Base-by-base conservation (phyloP, 352 stramenopile species). In the Phytophthora citricola region DNA sequence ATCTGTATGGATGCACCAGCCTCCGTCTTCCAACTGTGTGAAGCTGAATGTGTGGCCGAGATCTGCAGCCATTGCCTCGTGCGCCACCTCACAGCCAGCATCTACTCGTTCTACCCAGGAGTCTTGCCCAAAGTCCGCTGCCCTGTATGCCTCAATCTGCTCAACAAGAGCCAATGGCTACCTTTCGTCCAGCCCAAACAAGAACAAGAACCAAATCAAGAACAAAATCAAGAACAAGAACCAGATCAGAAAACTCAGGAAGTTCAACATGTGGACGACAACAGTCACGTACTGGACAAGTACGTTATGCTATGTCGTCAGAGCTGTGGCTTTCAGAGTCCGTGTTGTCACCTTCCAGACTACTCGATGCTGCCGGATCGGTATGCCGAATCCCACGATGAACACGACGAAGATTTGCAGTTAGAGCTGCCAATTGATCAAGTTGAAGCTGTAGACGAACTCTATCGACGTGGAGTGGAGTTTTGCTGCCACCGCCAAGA, bases 91-190 rank as follows among this genome's bases (percentile, higher is more conserved):
- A 78, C 70, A 8, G 76, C 76, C 41, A 83, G 59, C 58, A 70
- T 87, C 31, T 87, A 87, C 61, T 75, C 76, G 58, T 87, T 75
- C 59, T 90, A 90, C 69, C 69, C 78, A 0, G 81, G 81, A 8
- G 74, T 87, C 32, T 56, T 90, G 24, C 81, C 81, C n/a, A 87
- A 87, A 71, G 76, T 90, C 44, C 78, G 78, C n/a, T 90, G 81
- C 20, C 81, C 81, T n/a, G 71, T 82, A 53, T 90, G 81, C 47
- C 58, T 90, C 43, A 79, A 58, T 9, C 66, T 83, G 12, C 52
- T 87, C 11, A 83, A 86, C 58, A 86, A 81, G 52, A 66, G 55
- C 43, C 76, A 81, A 47, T 90, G 81, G 81, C 56, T 58, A 10
- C 58, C 63, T 6, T 85, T 75, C 24, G 62, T 87, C 7, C 47